These are phyloP conservation scores for Coelastrella sp. DNA, from an alignment of 139 green algal genomes.

Conservation along the genomic window DNA sequence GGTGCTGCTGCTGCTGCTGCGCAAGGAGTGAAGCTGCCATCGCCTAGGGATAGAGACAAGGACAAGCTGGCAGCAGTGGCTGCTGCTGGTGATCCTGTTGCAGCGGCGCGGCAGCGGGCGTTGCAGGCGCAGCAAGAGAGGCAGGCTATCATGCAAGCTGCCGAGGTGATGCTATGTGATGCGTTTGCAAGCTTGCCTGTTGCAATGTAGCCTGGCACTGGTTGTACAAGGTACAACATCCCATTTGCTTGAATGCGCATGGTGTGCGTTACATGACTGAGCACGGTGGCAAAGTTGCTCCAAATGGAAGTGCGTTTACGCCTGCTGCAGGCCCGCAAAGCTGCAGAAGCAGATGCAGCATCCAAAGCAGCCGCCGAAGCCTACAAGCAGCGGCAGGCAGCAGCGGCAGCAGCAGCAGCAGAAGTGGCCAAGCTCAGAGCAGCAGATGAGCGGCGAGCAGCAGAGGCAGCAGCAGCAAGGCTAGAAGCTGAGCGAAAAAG, in stretches of 20 bases:
- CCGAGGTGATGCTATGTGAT: conserved; percentile 32
- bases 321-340: conserved; percentile 42
- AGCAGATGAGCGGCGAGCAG: conserved; percentile 28
- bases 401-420: conserved; percentile 40
- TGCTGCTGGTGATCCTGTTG: conserved; percentile 18
- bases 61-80: neutral
- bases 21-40: neutral
- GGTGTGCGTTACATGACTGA: too few relatives aligned
- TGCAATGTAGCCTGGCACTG: too few relatives aligned
- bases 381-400: conserved; percentile 45
- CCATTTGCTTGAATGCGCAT: too few relatives aligned
- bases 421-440: conserved; percentile 33
- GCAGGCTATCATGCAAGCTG: conserved; percentile 31
- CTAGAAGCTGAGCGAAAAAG: conserved; percentile 49
- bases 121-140: conserved; percentile 47
- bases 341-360: conserved; percentile 40
- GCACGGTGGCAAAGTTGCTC: too few relatives aligned
- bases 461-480: conserved; percentile 28
- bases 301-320: too few relatives aligned
- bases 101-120: conserved; percentile 38
- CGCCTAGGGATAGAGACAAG: neutral
- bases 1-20: neutral
- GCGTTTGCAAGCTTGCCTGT: too few relatives aligned
- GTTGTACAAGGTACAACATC: too few relatives aligned
- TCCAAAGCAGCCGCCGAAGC: conserved; percentile 30